Conservation (phyloP, 345 rosid genomes). For the Lumnitzera racemosa region DNA sequence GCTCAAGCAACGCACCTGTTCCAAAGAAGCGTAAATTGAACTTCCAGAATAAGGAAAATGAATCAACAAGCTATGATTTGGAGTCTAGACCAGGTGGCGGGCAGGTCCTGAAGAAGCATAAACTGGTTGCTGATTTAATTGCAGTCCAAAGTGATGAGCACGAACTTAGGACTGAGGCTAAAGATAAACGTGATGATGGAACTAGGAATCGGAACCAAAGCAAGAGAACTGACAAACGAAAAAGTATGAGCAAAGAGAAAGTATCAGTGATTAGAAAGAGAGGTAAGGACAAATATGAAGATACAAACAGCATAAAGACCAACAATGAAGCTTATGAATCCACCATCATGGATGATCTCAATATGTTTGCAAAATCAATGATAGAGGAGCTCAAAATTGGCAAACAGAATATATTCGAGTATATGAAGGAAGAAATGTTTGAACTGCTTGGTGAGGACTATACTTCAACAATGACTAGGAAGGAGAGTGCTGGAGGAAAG, state of each 20-base stretch:
- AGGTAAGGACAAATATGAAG: conserved; percentile 15
- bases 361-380: conserved; percentile 25
- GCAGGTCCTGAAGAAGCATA: conserved; percentile 21
- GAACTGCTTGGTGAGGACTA: conserved; percentile 23
- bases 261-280: conserved; percentile 2
- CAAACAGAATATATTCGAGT: conserved; percentile 29
- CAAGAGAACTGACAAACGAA: conserved; percentile 20
- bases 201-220: conserved; percentile 5
- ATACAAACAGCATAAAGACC: conserved; percentile 4
- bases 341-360: conserved; percentile 4
- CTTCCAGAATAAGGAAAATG: conserved; percentile 30
- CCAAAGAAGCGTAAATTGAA: conserved; percentile 35
- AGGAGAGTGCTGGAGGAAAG: too few relatives aligned
- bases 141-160: conserved; percentile 20
- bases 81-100: conserved; percentile 19
- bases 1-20: too few relatives aligned
- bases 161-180: conserved; percentile 17
- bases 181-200: conserved; percentile 8
- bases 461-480: too few relatives aligned
- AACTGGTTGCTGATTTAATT: conserved; percentile 16
- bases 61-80: conserved; percentile 36
- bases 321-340: background rate
- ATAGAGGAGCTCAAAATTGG: conserved; percentile 40
- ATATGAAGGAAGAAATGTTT: conserved; percentile 42
- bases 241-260: conserved; percentile 10